Conservation (phyloP, 2,329 filamentous ascomycete species). For the Colletotrichum caudatum region DNA sequence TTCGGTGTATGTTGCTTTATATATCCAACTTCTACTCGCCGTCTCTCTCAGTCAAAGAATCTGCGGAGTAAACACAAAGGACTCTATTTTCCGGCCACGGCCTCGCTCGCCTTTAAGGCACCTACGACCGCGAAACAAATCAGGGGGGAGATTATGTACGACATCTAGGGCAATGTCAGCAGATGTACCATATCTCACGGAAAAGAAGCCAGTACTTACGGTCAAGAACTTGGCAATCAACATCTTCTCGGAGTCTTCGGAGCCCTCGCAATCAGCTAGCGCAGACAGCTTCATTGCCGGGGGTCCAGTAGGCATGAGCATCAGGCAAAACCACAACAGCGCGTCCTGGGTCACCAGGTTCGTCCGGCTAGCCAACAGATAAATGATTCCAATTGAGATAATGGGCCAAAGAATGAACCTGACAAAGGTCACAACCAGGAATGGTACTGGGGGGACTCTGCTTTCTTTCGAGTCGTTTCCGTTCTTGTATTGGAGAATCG, state of each 20-base stretch:
- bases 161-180: conserved; percentile 20
- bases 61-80: neutral
- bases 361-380: conserved; percentile 65
- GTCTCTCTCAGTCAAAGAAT: no score
- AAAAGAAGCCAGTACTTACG: conserved; percentile 45
- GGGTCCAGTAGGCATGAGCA: conserved; percentile 62
- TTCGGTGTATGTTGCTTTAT: neutral
- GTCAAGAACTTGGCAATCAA: conserved; percentile 58
- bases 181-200: no score
- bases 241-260: conserved; percentile 54
- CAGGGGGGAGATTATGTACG: conserved; percentile 35
- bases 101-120: conserved; percentile 31
- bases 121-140: conserved; percentile 38
- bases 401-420: conserved; percentile 72
- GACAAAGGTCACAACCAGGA: conserved; percentile 63
- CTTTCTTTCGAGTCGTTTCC: conserved; percentile 49
- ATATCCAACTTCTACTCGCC: neutral
- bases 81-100: conserved; percentile 1
- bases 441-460: conserved; percentile 57
- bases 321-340: conserved; percentile 72
- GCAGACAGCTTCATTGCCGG: conserved; percentile 62
- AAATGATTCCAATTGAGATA: conserved; percentile 63
- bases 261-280: conserved; percentile 58
- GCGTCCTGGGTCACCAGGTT: conserved; percentile 66
- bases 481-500: conserved; percentile 52